phyloP scores from a whole-genome alignment of 2,329 filamentous ascomycete species.

The Metarhizium brunneum region DNA sequence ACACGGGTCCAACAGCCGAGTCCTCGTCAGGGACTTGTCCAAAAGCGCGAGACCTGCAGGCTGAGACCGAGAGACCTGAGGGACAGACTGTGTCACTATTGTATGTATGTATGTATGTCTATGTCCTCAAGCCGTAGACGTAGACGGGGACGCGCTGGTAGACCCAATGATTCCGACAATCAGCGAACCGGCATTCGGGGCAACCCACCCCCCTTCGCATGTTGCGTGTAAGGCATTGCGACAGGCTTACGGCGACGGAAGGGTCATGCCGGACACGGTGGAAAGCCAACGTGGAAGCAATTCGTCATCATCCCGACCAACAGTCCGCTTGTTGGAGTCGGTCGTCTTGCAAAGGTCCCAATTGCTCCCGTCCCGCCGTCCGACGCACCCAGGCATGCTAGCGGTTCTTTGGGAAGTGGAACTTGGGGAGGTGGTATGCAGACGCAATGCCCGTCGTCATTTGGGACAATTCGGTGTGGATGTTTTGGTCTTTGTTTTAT shows the following conservation, averaged over 20 bases:
- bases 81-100: too few species aligned
- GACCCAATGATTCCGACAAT: neutral
- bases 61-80: too few species aligned
- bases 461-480: neutral
- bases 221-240: constrained; percentile 2
- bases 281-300: neutral
- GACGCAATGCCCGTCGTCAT: constrained; percentile 3
- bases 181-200: constrained; percentile 3
- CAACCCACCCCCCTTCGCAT: constrained; percentile 2
- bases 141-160: neutral
- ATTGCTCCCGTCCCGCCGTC: neutral
- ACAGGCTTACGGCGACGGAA: constrained; percentile 1
- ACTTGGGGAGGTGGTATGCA: neutral
- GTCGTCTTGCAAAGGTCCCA: neutral
- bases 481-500: neutral
- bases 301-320: neutral
- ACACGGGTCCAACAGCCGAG: neutral
- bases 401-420: neutral
- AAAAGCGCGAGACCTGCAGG: too few species aligned
- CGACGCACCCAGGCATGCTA: too few species aligned
- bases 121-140: too few species aligned
- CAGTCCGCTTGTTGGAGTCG: too few species aligned
- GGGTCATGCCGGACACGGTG: neutral
- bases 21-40: neutral
- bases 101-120: too few species aligned